Evolutionary conservation across 169 alveolate species (phyloP), one percentile per base, ranked within the genome.

Genomic region (Cryptosporidium meleagridis): DNA sequence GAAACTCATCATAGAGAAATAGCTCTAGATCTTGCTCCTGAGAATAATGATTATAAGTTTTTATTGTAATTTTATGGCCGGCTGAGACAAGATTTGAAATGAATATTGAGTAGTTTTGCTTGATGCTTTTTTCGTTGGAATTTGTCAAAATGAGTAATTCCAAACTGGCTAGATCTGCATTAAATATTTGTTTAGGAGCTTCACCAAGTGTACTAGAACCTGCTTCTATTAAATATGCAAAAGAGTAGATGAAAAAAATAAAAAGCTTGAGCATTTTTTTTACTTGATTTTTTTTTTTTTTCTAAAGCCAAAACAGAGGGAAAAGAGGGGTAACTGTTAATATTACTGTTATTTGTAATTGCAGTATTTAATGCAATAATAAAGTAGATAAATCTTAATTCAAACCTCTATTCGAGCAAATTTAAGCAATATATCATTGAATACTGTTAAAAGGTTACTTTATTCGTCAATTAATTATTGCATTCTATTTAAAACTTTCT

Each of bases 221-320:
- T 23, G 67, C 59, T 4, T 55, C 53, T n/a, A 61, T 41, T 18
- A 23, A 16, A 16, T 44, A 55, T 23, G 62, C 9, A 10, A 80
- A 29, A 8, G 31, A 80, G 39, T 12, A 61, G 7, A 53, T 3
- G 12, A 80, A 29, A 26, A 65, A 53, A 35, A 37, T 33, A 35
- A 65, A 65, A 18, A 48, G 67, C 21, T 45, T 70, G 29, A 70
- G 18, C 65, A 29, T 70, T 33, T 65, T 9, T 69, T 26, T 73
- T 73, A 73, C 86, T 73, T 73, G 86, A 73, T 26, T 73, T 45
- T 12, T 33, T 9, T 9, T 16, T 72, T 12, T 14, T 1, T 18
- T 73, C 12, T 3, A n/a, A 37, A 37, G 85, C 37, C 85, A 59
- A 21, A 58, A 23, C 21, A 70, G 86, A 73, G 86, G 86, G 86